Evolutionary conservation across 2,329 filamentous ascomycete genomes (phyloP).

Genomic region (Exophiala bonariae): DNA sequence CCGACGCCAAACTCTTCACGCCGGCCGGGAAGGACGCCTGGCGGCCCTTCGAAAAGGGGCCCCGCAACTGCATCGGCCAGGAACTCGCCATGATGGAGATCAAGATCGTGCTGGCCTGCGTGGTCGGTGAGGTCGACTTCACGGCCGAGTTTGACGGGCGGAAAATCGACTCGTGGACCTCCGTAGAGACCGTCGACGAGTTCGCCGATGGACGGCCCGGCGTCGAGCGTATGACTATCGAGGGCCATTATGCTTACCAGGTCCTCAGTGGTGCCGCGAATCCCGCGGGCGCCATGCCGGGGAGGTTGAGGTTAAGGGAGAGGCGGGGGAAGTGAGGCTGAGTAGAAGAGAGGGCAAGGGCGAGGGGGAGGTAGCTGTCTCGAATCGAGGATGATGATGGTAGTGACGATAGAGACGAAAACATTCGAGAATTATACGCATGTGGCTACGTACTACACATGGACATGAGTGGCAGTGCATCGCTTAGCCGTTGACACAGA

Average conservation of each 20-base stretch:
- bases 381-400: no score
- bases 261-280: constrained; percentile 19
- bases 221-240: constrained; percentile 14
- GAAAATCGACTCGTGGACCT: constrained; percentile 16
- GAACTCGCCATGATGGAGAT: constrained; percentile 56
- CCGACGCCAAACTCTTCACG: constrained; percentile 34
- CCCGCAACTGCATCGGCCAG: constrained; percentile 59
- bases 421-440: no score
- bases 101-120: constrained; percentile 52
- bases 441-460: no score
- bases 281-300: constrained; percentile 21
- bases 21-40: constrained; percentile 47
- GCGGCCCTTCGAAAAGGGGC: constrained; percentile 57
- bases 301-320: constrained; percentile 18
- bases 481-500: no score
- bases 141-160: constrained; percentile 37
- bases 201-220: constrained; percentile 8
- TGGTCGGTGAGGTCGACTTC: constrained; percentile 53
- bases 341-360: no score
- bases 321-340: no score
- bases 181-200: constrained; percentile 18
- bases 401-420: no score
- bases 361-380: no score
- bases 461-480: no score
- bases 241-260: constrained; percentile 24